Base-by-base conservation (phyloP, 306 rosid species). In the Begonia masoniana region DNA sequence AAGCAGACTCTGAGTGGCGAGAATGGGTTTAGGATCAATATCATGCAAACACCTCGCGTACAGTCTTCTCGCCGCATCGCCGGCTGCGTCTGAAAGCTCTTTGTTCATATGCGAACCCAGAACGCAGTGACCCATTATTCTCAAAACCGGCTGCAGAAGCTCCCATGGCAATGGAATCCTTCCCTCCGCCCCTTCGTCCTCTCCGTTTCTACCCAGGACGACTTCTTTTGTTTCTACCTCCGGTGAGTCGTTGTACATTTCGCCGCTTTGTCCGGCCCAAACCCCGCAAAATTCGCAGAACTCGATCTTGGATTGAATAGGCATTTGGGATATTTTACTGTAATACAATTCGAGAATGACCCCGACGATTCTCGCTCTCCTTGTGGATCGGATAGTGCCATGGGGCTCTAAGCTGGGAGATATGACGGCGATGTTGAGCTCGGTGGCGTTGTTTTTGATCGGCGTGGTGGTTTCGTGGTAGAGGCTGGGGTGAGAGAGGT, bases 111-210 rank as follows among this genome's bases (percentile, higher is more conserved):
- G 46, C 1, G 65, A 45, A 10, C 82, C 82, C 76, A 80, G 19
- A 55, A 89, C 45, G 45, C 91, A 85, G 31, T 89, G 91, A 1
- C 78, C 91, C 47, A 85, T 14, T 14, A 82, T 66, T 57, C 89
- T 78, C 67, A 82, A 3, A 0, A 76, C 51, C 0, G 87, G 95
- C 19, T 82, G 87, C 48, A 82, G 26, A 62, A 85, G 36, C 48
- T 89, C 97, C 80, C 87, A 85, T 7, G 83, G 81, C 43, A 89
- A 15, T 1, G 85, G 76, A 64, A 85, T 76, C 56, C 84, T 77
- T 9, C 88, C 82, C 47, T 65, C 75, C 43, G 13, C 19, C 31
- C 23, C 62, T 15, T 14, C 7, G 8, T 50, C 47, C 10, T 46
- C 54, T 2, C 14, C 13, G 48, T 52, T 47, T 57, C 39, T 2